phyloP scores from a whole-genome alignment of 2,329 filamentous ascomycete species.

The Microdochium trichocladiopsis region DNA sequence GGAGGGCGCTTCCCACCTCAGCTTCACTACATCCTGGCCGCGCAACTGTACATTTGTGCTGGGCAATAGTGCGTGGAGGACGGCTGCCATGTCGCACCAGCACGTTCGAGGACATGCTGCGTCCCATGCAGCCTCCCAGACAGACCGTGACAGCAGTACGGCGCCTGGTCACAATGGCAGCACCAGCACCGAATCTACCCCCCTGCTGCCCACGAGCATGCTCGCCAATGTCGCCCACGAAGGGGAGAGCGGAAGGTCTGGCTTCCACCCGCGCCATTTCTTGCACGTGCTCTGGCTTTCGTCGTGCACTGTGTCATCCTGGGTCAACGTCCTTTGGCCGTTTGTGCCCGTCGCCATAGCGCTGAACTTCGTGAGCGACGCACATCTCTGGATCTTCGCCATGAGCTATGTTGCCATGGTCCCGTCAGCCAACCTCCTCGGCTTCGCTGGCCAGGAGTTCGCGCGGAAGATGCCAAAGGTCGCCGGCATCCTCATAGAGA shows the following conservation, averaged over 20 bases:
- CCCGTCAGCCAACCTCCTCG: slow-evolving; percentile 67
- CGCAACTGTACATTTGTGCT: background rate
- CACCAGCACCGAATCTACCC: background rate
- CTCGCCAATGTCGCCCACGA: slow-evolving; percentile 17
- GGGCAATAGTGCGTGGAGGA: too few relatives aligned
- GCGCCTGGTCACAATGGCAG: background rate
- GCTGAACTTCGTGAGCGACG: slow-evolving; percentile 36
- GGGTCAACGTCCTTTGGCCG: slow-evolving; percentile 69
- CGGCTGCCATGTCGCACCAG: background rate
- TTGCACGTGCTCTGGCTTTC: slow-evolving; percentile 57
- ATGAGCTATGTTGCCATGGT: slow-evolving; percentile 73
- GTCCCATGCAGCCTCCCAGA: too few relatives aligned
- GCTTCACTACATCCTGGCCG: background rate
- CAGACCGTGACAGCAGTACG: background rate
- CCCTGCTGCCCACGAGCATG: background rate
- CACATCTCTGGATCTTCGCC: slow-evolving; percentile 58
- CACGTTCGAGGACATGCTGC: background rate
- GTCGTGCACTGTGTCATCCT: slow-evolving; percentile 53
- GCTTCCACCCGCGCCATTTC: slow-evolving; percentile 59
- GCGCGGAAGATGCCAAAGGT: slow-evolving; percentile 72
- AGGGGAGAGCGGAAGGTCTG: slow-evolving; percentile 63
- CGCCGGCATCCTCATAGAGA: slow-evolving; percentile 54
- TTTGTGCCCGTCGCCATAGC: slow-evolving; percentile 65
- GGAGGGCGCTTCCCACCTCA: background rate
- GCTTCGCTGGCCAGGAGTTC: slow-evolving; percentile 66